phyloP scores from a whole-genome alignment of 768 basidiomycete genomes.

The Nidula microcarpa region DNA sequence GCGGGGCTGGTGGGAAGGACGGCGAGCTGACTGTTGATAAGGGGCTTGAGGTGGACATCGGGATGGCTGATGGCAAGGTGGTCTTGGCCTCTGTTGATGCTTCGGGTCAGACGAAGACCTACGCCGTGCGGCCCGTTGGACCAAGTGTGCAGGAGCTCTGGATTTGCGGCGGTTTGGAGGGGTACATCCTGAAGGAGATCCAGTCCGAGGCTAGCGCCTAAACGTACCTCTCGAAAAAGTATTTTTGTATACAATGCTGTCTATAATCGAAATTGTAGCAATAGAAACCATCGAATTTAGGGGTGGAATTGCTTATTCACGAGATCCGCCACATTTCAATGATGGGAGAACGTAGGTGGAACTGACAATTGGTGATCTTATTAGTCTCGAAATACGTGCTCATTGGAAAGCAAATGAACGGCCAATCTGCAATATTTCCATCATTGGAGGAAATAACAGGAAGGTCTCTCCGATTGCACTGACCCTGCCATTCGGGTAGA shows the following conservation, averaged over 20 bases:
- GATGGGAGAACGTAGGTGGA: too few species aligned
- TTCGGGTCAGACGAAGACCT: slow-evolving; percentile 46
- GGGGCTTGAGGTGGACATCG: slow-evolving; percentile 60
- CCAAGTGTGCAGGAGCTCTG: slow-evolving; percentile 96
- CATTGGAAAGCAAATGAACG: too few species aligned
- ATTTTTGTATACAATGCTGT: background rate
- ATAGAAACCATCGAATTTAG: background rate
- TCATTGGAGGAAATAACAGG: too few species aligned
- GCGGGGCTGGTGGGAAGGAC: slow-evolving; percentile 74
- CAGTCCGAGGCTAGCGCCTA: slow-evolving; percentile 21
- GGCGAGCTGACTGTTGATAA: slow-evolving; percentile 85
- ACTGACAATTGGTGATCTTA: too few species aligned
- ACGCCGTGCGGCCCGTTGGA: slow-evolving; percentile 76
- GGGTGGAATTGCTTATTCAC: too few species aligned
- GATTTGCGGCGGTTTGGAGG: slow-evolving; percentile 93
- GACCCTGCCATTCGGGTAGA: too few species aligned
- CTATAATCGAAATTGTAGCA: background rate
- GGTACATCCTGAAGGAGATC: slow-evolving; percentile 81
- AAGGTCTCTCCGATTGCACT: too few species aligned
- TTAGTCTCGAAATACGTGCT: too few species aligned
- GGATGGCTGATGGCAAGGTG: slow-evolving; percentile 70
- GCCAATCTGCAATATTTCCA: too few species aligned
- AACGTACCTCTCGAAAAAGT: slow-evolving; percentile 1
- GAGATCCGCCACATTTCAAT: too few species aligned
- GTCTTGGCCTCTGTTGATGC: slow-evolving; percentile 38